Evolutionary conservation across 208 protist genomes (phyloP).

Genomic region (Trypanosoma theileri): DNA sequence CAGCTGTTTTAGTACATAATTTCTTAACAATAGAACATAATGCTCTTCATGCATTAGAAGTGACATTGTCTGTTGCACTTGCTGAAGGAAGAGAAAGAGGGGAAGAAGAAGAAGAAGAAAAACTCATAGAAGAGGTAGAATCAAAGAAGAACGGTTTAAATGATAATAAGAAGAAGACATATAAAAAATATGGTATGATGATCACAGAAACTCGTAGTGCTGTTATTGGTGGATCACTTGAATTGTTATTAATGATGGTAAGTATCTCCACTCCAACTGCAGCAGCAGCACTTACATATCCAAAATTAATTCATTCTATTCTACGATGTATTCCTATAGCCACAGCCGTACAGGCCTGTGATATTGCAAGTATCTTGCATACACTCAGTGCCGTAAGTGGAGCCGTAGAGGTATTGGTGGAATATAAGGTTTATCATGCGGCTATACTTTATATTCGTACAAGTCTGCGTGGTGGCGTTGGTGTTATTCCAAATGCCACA

Average conservation of each 20-base stretch:
- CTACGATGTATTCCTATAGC: slow-evolving; percentile 15
- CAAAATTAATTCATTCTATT: slow-evolving; percentile 30
- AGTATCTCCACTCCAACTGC: slow-evolving; percentile 23
- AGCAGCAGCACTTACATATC: slow-evolving; percentile 14
- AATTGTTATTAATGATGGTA: slow-evolving; percentile 26
- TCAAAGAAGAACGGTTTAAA: neutral
- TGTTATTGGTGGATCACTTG: slow-evolving; percentile 28
- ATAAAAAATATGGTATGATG: neutral
- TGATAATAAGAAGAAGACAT: neutral
- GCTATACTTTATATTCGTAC: slow-evolving; percentile 23
- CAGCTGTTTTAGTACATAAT: slow-evolving; percentile 37
- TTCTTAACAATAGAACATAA: slow-evolving; percentile 49
- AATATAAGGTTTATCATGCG: slow-evolving; percentile 33
- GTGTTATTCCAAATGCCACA: slow-evolving; percentile 8
- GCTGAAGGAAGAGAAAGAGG: neutral
- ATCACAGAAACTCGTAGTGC: slow-evolving; percentile 13
- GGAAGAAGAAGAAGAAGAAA: slow-evolving; percentile 1
- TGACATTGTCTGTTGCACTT: slow-evolving; percentile 22
- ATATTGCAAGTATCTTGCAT: slow-evolving; percentile 20
- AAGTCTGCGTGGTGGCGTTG: neutral
- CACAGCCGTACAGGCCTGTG: slow-evolving; percentile 13
- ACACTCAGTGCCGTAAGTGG: slow-evolving; percentile 9
- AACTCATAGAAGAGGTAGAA: neutral
- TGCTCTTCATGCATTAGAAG: slow-evolving; percentile 43
- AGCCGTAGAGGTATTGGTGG: slow-evolving; percentile 41